These are phyloP conservation scores for Coniochaeta ligniaria DNA, from an alignment of 2,329 filamentous ascomycete genomes.

Conservation along the genomic window DNA sequence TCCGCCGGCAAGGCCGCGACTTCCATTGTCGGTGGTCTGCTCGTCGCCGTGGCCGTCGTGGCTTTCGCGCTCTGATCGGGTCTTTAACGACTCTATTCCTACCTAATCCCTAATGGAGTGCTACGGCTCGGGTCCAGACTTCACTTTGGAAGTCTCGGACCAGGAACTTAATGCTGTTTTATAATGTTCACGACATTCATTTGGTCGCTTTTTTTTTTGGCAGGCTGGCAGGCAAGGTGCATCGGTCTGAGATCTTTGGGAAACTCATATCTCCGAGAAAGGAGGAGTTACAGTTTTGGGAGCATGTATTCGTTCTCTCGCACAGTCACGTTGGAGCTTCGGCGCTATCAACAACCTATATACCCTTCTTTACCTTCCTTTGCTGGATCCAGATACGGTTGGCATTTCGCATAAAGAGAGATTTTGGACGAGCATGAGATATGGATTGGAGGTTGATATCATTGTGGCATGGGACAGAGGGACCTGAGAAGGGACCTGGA, in stretches of 20 bases:
- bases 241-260: neutral
- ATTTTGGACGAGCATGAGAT: neutral
- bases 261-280: neutral
- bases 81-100: neutral
- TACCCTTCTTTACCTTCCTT: conserved; percentile 3
- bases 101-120: neutral
- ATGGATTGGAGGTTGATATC: neutral
- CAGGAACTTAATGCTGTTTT: neutral
- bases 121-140: neutral
- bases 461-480: neutral
- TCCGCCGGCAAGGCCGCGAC: neutral
- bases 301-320: neutral
- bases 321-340: neutral
- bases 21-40: neutral
- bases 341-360: neutral
- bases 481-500: neutral
- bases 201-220: neutral
- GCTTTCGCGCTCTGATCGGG: neutral
- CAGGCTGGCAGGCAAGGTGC: neutral
- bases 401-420: neutral
- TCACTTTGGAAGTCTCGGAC: neutral
- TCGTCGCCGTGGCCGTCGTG: neutral
- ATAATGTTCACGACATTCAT: neutral
- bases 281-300: neutral
- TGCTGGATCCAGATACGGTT: conserved; percentile 2